A percentile compares a stretch with the other conserved stretches of the same genome.
These are phyloP conservation scores for Scalesia atractyloides DNA, from an alignment of 129 eudicot genomes.

Conservation along the genomic window DNA sequence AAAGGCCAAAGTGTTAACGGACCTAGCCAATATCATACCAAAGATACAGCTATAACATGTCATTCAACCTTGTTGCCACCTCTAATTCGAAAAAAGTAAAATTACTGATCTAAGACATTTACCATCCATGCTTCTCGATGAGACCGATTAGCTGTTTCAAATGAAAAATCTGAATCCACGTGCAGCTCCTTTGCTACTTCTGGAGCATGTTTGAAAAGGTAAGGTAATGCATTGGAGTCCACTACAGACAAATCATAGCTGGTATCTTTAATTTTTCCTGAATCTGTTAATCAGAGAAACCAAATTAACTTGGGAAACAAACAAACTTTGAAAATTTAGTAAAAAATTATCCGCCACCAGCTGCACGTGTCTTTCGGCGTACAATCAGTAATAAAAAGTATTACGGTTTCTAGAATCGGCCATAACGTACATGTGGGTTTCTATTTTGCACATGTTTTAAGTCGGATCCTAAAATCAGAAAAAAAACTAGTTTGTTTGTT, in stretches of 20 bases:
- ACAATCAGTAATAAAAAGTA: not conserved
- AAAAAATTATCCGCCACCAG: not conserved
- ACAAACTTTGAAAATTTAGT: not conserved
- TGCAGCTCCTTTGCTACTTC: slow-evolving; percentile 63
- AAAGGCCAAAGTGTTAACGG: no score
- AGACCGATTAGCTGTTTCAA: slow-evolving; percentile 50
- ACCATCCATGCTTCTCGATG: slow-evolving; percentile 75
- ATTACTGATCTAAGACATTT: slow-evolving; percentile 13
- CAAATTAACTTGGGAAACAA: no score
- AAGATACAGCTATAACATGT: no score
- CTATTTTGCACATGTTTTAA: not conserved
- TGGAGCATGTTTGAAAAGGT: slow-evolving; percentile 90
- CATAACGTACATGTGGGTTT: not conserved
- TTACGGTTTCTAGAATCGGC: not conserved
- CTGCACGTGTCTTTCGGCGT: not conserved
- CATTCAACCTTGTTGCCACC: no score
- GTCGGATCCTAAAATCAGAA: not conserved
- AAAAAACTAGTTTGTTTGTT: no score
- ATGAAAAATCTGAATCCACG: slow-evolving; percentile 54
- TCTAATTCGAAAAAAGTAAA: not conserved
- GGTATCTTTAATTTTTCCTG: slow-evolving; percentile 51
- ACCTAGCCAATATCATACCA: no score
- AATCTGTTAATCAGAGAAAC: slow-evolving; percentile 50
- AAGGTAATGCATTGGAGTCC: slow-evolving; percentile 81
- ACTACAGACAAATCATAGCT: slow-evolving; percentile 77